phyloP scores from a whole-genome alignment of 176 grass and related monocot species.

The Oryza punctata region DNA sequence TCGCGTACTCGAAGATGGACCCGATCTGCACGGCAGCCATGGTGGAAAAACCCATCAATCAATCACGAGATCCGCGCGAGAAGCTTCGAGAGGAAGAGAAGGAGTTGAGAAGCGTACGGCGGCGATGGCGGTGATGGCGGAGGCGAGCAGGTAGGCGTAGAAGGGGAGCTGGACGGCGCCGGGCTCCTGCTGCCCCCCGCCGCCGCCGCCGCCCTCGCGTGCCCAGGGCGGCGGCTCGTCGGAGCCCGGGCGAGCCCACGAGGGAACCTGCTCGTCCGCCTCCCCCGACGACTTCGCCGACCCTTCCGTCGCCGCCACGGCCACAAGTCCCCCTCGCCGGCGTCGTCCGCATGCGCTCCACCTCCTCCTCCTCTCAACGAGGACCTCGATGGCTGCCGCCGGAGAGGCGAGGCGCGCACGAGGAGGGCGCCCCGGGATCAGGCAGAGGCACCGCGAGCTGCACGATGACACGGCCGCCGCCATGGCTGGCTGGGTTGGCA shows the following conservation, averaged over 20 bases:
- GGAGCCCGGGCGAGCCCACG: conserved; percentile 74
- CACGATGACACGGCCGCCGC: conserved; percentile 12
- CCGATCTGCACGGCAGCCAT: conserved; percentile 68
- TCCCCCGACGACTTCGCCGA: conserved; percentile 58
- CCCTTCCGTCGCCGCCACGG: conserved; percentile 50
- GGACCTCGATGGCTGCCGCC: too few relatives aligned
- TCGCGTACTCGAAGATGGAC: conserved; percentile 90
- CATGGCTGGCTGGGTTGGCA: background rate
- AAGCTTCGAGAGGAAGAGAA: too few relatives aligned
- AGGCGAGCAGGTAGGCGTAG: conserved; percentile 83
- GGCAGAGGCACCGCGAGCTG: background rate
- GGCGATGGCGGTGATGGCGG: conserved; percentile 78
- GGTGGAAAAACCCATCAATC: too few relatives aligned
- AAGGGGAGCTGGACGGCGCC: conserved; percentile 55
- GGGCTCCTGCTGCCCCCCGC: conserved; percentile 14
- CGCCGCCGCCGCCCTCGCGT: conserved; percentile 46
- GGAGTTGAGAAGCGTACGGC: conserved; percentile 33
- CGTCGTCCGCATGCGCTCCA: too few relatives aligned
- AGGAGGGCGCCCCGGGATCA: background rate
- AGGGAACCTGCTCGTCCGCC: conserved; percentile 72
- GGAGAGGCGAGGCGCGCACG: background rate
- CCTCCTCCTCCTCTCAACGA: background rate
- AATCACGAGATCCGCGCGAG: too few relatives aligned
- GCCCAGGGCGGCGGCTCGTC: conserved; percentile 85
- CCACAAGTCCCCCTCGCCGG: background rate